A percentile compares a stretch with the other conserved stretches of the same genome.
Conservation (phyloP, 441 rosid genomes). For the Omphalea diandra region DNA sequence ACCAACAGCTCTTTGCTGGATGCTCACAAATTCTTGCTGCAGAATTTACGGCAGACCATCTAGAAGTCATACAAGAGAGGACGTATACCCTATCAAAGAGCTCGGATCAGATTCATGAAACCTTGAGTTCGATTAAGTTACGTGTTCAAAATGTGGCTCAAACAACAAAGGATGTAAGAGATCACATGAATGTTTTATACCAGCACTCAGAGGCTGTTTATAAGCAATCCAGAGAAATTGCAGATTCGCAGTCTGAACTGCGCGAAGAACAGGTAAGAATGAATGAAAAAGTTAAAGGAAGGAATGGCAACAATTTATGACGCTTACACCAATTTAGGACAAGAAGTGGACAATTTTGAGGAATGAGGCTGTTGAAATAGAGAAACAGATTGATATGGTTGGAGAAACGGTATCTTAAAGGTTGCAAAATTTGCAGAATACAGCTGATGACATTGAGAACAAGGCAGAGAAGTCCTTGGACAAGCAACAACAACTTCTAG, state of each 20-base stretch:
- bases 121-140: conserved; percentile 47
- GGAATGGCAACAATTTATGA: conserved; percentile 55
- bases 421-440: conserved; percentile 53
- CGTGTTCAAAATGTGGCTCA: conserved; percentile 50
- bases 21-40: conserved; percentile 70
- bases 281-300: conserved; percentile 49
- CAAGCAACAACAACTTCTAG: conserved; percentile 60
- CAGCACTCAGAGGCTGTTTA: conserved; percentile 47
- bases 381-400: conserved; percentile 49
- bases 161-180: conserved; percentile 42
- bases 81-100: conserved; percentile 41
- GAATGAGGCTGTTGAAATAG: conserved; percentile 51
- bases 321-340: conserved; percentile 43
- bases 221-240: conserved; percentile 53
- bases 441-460: conserved; percentile 56
- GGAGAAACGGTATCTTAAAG: conserved; percentile 45
- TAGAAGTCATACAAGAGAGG: conserved; percentile 45
- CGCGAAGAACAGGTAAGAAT: conserved; percentile 56
- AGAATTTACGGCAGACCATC: conserved; percentile 45
- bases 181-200: conserved; percentile 42
- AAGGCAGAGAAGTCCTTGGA: conserved; percentile 55
- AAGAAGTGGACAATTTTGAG: conserved; percentile 46
- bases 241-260: conserved; percentile 52
- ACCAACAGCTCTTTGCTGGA: conserved; percentile 55
- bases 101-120: conserved; percentile 50